Evolutionary conservation across 306 rosid species (phyloP).

Genomic region (Gastrolobium bilobum): DNA sequence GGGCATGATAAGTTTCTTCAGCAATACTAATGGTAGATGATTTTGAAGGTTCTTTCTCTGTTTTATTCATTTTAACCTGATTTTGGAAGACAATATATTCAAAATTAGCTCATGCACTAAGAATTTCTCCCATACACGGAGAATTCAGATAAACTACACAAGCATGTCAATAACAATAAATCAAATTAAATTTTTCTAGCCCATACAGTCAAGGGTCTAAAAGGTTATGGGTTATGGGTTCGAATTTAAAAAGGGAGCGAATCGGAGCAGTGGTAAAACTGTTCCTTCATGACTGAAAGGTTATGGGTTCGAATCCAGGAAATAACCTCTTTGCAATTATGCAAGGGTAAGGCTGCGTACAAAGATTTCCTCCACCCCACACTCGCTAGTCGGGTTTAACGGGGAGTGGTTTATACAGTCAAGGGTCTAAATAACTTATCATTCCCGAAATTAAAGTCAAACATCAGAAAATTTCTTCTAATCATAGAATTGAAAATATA

Average conservation of each 20-base stretch:
- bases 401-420: not conserved
- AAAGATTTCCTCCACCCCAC: too few species aligned
- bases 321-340: too few species aligned
- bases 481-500: slow-evolving; percentile 27
- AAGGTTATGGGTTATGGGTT: too few species aligned
- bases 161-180: slow-evolving; percentile 25
- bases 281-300: too few species aligned
- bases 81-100: slow-evolving; percentile 38
- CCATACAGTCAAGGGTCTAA: slow-evolving; percentile 2
- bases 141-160: slow-evolving; percentile 26
- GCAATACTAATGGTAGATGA: slow-evolving; percentile 43
- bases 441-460: slow-evolving; percentile 23
- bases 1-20: slow-evolving; percentile 61
- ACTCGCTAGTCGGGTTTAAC: too few species aligned
- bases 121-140: slow-evolving; percentile 17
- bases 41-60: slow-evolving; percentile 56
- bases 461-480: slow-evolving; percentile 25
- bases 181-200: slow-evolving; percentile 25
- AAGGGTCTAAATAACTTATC: not conserved
- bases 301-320: too few species aligned
- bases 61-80: slow-evolving; percentile 58
- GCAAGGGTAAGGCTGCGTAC: too few species aligned
- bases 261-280: too few species aligned
- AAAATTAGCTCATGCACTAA: slow-evolving; percentile 34
- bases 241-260: too few species aligned